These are phyloP conservation scores for Serendipita indica DNA, from an alignment of 768 basidiomycete genomes.

Conservation along the genomic window DNA sequence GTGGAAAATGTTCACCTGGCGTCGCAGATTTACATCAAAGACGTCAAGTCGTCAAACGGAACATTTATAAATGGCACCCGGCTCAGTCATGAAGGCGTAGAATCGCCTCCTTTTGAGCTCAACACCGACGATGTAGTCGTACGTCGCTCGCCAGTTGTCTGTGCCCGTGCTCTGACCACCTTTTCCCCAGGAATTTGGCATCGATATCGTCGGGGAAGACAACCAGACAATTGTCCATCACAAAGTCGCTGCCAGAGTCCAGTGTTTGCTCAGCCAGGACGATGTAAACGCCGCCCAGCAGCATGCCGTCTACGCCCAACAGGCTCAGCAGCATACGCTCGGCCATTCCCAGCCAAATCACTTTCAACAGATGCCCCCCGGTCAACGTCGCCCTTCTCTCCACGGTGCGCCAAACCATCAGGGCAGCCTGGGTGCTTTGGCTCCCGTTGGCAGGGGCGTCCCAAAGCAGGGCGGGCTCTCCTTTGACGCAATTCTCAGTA, in stretches of 20 bases:
- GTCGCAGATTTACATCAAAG: slow-evolving; percentile 85
- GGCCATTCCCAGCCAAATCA: slow-evolving; percentile 19
- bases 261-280: slow-evolving; percentile 74
- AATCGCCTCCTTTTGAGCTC: slow-evolving; percentile 85
- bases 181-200: slow-evolving; percentile 77
- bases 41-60: slow-evolving; percentile 95
- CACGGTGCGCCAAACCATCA: slow-evolving; percentile 38
- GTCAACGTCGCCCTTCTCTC: slow-evolving; percentile 39
- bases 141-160: slow-evolving; percentile 24
- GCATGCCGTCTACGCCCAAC: slow-evolving; percentile 40
- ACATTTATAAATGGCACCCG: slow-evolving; percentile 97
- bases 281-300: slow-evolving; percentile 36
- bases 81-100: slow-evolving; percentile 73
- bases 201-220: slow-evolving; percentile 97
- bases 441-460: slow-evolving; percentile 18
- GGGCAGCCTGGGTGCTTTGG: slow-evolving; percentile 63
- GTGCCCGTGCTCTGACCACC: not conserved
- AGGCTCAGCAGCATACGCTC: slow-evolving; percentile 46
- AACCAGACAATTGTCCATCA: slow-evolving; percentile 97
- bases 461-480: slow-evolving; percentile 64
- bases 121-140: slow-evolving; percentile 94
- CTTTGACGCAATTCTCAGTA: slow-evolving; percentile 81
- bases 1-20: slow-evolving; percentile 1
- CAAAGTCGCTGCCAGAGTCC: slow-evolving; percentile 90
- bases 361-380: slow-evolving; percentile 17